phyloP scores from a whole-genome alignment of 495 filamentous ascomycete genomes.

The Penicillium fimorum region DNA sequence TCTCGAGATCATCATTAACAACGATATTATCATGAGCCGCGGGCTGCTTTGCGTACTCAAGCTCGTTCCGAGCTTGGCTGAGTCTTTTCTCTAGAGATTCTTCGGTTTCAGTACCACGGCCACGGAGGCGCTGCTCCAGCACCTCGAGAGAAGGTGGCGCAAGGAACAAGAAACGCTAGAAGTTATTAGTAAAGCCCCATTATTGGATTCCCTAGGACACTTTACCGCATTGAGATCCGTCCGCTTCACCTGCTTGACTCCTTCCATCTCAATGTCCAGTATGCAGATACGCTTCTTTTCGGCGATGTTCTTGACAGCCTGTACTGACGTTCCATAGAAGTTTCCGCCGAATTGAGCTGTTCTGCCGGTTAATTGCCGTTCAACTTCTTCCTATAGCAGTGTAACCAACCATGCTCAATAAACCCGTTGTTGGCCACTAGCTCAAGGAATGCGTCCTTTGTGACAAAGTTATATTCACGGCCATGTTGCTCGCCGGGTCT shows the following conservation, averaged over 20 bases:
- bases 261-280: slow-evolving; percentile 93
- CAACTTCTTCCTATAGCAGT: not conserved
- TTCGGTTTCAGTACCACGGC: slow-evolving; percentile 82
- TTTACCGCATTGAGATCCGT: slow-evolving; percentile 61
- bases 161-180: slow-evolving; percentile 73
- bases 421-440: slow-evolving; percentile 71
- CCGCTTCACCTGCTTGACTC: slow-evolving; percentile 90
- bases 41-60: slow-evolving; percentile 70
- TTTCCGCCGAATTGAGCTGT: slow-evolving; percentile 78
- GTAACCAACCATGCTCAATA: slow-evolving; percentile 65
- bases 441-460: slow-evolving; percentile 64
- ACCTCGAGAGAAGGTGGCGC: slow-evolving; percentile 72
- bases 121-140: slow-evolving; percentile 73
- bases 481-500: slow-evolving; percentile 74
- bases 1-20: slow-evolving; percentile 86
- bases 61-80: slow-evolving; percentile 74
- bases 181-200: not conserved
- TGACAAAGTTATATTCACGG: slow-evolving; percentile 78
- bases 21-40: slow-evolving; percentile 83
- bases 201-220: not conserved
- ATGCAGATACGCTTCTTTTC: slow-evolving; percentile 52
- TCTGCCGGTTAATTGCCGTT: not conserved
- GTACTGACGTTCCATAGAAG: slow-evolving; percentile 78
- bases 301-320: slow-evolving; percentile 71
- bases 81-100: slow-evolving; percentile 72